phyloP scores from a whole-genome alignment of 1,284 basidiomycete genomes.

The Chondrostereum purpureum region DNA sequence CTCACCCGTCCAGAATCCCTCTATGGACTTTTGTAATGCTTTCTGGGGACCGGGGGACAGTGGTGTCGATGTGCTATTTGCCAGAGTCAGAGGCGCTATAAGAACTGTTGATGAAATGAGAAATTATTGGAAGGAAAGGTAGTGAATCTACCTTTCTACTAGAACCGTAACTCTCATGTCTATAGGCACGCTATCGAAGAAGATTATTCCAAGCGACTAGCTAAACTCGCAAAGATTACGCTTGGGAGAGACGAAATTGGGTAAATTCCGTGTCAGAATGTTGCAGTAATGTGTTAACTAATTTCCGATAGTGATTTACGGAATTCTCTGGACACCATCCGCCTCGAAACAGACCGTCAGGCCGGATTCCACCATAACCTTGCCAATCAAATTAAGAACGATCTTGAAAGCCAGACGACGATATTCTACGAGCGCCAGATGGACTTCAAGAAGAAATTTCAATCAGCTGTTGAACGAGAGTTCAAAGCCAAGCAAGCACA shows the following conservation, averaged over 20 bases:
- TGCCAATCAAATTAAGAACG: conserved; percentile 69
- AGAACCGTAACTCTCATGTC: conserved; percentile 10
- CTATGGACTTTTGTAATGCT: conserved; percentile 90
- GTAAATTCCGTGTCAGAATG: conserved; percentile 36
- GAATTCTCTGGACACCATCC: conserved; percentile 71
- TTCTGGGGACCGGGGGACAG: conserved; percentile 89
- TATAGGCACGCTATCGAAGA: conserved; percentile 67
- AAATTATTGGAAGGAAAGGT: conserved; percentile 89
- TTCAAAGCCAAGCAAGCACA: conserved; percentile 84
- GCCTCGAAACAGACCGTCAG: conserved; percentile 81
- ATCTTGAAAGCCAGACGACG: conserved; percentile 66
- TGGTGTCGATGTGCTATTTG: conserved; percentile 87
- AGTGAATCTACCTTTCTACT: conserved; percentile 2
- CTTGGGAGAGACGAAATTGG: conserved; percentile 91
- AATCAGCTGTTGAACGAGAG: conserved; percentile 77
- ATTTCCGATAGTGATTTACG: conserved; percentile 61
- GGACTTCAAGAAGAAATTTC: conserved; percentile 71
- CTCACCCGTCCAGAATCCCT: conserved; percentile 40
- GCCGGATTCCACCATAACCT: conserved; percentile 64
- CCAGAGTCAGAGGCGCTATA: conserved; percentile 79
- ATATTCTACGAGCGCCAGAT: conserved; percentile 64
- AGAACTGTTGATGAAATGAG: conserved; percentile 86
- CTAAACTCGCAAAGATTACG: conserved; percentile 72
- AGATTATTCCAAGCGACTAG: conserved; percentile 87
- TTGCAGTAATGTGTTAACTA: conserved; percentile 4